Evolutionary conservation across 495 filamentous ascomycete genomes (phyloP), one percentile per base, ranked within the genome.

Genomic region (Penicillium turbatum): DNA sequence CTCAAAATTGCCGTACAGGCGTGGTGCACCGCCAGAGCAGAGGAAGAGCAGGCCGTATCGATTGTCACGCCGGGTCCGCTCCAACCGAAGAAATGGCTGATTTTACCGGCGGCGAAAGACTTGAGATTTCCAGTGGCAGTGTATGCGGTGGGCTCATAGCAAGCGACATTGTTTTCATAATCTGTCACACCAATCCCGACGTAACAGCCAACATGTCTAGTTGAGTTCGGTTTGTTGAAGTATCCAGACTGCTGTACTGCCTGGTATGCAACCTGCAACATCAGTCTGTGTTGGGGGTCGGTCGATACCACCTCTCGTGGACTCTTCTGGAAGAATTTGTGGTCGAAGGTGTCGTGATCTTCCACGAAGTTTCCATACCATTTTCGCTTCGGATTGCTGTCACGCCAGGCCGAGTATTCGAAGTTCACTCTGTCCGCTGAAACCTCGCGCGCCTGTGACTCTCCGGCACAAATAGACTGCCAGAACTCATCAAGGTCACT

Each of bases 221-320:
- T 39, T 12, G 37, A 21, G 6, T 17, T 39, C 11, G 1, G 15
- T 60, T 47, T 11, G 13, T 51, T 51, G 46, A 69, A 72, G 44
- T 74, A 75, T 2, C 72, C 72, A 0, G 66, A 61, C 46, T 69
- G 66, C 46, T 80, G 72, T 0, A 78, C 41, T 2, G 76, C 73
- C 45, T 83, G 67, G 34, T 81, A 82, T 1, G 73, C 67, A 0
- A 69, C 64, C 31, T 81, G 71, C 8, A 82, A 70, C 5, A 79
- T 38, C 1, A 79, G 61, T 1, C 80, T 64, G 32, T 79, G 80
- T 36, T 80, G 76, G 0, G 79, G 81, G 39, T 82, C 81, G 57
- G 74, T 78, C 5, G 68, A 65, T 12, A 64, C 57, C 1, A 70
- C 69, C 57, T 84, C 81, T 2, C 74, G 63, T 0, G 71, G 60